Evolutionary conservation across 1,284 basidiomycete genomes (phyloP).

Genomic region (Rhodotorula sp.): DNA sequence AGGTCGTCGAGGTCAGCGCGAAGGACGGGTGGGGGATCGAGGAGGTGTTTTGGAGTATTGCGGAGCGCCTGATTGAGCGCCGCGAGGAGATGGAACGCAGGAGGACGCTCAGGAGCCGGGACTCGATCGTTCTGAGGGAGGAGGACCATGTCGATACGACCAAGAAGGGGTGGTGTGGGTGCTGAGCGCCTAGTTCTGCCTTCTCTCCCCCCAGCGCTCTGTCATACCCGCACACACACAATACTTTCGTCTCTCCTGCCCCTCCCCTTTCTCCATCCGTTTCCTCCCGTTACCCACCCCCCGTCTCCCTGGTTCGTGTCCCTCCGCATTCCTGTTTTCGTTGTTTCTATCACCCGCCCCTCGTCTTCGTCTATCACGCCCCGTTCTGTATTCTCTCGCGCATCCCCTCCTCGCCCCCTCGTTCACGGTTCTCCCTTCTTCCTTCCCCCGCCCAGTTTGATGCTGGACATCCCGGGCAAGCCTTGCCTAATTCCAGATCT

Average conservation of each 20-base stretch:
- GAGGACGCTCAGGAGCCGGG: constrained; percentile 71
- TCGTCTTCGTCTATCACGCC: not conserved
- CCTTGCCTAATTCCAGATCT: not conserved
- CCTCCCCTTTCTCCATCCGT: not conserved
- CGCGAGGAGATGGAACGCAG: constrained; percentile 75
- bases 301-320: too few species aligned
- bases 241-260: not conserved
- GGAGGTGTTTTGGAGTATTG: constrained; percentile 71
- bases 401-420: too few species aligned
- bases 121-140: constrained; percentile 70
- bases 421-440: not conserved
- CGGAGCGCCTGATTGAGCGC: constrained; percentile 70
- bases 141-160: constrained; percentile 14
- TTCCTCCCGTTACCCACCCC: not conserved
- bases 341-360: not conserved
- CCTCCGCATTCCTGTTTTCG: not conserved
- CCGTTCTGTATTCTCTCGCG: too few species aligned
- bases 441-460: not conserved
- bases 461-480: too few species aligned
- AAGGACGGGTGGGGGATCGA: constrained; percentile 77
- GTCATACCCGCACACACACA: not conserved
- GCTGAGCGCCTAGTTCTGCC: constrained; percentile 8
- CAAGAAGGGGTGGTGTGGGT: constrained; percentile 16
- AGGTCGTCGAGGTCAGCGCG: constrained; percentile 79
- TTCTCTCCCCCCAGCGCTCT: too few species aligned